Conservation (phyloP, 2,329 filamentous ascomycete species). For the Phialocephala subalpina region DNA sequence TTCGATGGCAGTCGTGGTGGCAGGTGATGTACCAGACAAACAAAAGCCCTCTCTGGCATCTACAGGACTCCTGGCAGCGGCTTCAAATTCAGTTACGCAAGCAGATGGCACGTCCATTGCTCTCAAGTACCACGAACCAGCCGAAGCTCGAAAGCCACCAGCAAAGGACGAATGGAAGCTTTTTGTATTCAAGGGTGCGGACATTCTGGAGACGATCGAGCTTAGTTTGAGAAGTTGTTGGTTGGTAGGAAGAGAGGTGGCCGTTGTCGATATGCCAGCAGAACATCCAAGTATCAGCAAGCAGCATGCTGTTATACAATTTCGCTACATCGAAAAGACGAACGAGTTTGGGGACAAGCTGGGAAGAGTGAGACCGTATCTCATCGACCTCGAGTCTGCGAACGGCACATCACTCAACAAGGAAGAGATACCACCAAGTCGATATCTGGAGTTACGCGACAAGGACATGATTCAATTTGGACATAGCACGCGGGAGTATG, state of each 20-base stretch:
- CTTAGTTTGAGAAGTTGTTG: conserved; percentile 83
- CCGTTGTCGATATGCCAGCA: conserved; percentile 82
- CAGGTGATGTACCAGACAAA: conserved; percentile 65
- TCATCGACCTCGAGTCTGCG: conserved; percentile 92
- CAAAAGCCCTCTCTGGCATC: conserved; percentile 88
- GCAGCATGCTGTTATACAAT: conserved; percentile 95
- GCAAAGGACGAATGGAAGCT: conserved; percentile 83
- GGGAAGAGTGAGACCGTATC: conserved; percentile 82
- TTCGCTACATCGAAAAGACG: conserved; percentile 81
- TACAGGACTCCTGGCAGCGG: conserved; percentile 85
- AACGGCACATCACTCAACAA: conserved; percentile 90
- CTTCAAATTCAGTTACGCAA: conserved; percentile 80
- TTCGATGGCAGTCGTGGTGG: conserved; percentile 33
- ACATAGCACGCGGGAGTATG: conserved; percentile 88
- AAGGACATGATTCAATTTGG: conserved; percentile 93
- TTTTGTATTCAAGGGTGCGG: conserved; percentile 88
- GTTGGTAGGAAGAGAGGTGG: conserved; percentile 83
- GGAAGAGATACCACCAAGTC: conserved; percentile 73
- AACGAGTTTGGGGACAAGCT: conserved; percentile 88
- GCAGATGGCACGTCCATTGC: conserved; percentile 77
- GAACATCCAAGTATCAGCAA: conserved; percentile 95
- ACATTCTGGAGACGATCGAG: conserved; percentile 83
- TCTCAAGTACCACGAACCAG: conserved; percentile 95
- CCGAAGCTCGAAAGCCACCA: conserved; percentile 89
- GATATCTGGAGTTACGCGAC: conserved; percentile 86